Evolutionary conservation across 345 rosid genomes (phyloP).

Genomic region (Populus simonii): DNA sequence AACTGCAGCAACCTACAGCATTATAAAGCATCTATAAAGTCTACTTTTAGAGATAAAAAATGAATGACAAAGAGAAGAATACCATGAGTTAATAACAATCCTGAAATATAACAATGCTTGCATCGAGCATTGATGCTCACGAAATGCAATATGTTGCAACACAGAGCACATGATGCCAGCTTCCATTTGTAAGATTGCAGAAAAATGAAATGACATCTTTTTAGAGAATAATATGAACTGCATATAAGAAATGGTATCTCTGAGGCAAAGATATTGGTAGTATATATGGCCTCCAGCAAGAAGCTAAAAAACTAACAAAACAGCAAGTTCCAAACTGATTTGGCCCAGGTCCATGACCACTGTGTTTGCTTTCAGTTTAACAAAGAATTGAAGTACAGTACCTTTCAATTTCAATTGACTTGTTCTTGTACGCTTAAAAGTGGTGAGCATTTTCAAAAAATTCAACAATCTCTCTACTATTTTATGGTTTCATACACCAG

Average conservation of each 20-base stretch:
- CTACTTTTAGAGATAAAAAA: not conserved
- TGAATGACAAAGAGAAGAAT: not conserved
- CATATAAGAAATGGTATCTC: not conserved
- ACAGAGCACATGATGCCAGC: not conserved
- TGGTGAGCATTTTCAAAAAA: not conserved
- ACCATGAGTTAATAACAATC: not conserved
- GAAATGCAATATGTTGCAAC: not conserved
- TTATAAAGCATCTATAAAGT: conserved; percentile 2
- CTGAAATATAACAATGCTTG: not conserved
- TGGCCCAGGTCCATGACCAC: not conserved
- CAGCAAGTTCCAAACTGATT: not conserved
- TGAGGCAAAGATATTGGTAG: not conserved
- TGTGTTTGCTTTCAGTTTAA: not conserved
- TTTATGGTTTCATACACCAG: not conserved
- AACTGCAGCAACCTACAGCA: conserved; percentile 78
- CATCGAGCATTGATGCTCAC: not conserved
- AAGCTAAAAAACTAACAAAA: not conserved
- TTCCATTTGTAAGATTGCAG: not conserved
- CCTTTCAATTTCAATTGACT: not conserved
- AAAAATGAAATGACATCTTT: not conserved
- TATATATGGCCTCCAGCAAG: not conserved
- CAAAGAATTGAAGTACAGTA: not conserved
- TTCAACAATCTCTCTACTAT: not conserved
- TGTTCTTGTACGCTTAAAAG: not conserved
- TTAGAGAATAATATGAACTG: not conserved